phyloP scores from a whole-genome alignment of 768 basidiomycete species.

The Chiua virens region DNA sequence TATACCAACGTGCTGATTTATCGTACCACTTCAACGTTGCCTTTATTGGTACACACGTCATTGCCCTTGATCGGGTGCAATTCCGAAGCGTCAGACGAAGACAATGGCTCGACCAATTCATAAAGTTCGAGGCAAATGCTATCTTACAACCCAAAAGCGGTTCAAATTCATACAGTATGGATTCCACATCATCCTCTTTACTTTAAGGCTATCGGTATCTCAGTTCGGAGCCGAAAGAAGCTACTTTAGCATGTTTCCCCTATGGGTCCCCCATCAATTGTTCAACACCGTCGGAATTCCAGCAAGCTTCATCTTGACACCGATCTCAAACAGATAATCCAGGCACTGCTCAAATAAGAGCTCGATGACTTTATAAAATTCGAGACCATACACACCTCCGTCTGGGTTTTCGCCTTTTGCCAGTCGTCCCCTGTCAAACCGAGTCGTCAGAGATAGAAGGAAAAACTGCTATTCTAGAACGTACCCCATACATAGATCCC shows the following conservation, averaged over 20 bases:
- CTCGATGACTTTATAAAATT: background rate
- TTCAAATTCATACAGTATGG: background rate
- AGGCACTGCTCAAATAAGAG: constrained; percentile 55
- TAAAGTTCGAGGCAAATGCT: background rate
- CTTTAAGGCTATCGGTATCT: background rate
- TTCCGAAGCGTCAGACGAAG: background rate
- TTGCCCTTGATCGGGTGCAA: constrained; percentile 1
- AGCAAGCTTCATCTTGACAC: constrained; percentile 75
- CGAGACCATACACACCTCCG: constrained; percentile 53
- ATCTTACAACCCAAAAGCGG: background rate
- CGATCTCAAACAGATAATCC: constrained; percentile 89
- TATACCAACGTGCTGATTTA: background rate
- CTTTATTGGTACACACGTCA: constrained; percentile 1
- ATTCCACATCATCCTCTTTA: background rate
- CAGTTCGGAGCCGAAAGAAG: background rate
- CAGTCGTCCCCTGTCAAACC: constrained; percentile 56
- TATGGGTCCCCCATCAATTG: background rate
- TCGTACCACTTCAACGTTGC: constrained; percentile 23
- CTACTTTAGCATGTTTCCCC: background rate
- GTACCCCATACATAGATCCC: constrained; percentile 87
- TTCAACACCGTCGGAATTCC: constrained; percentile 51
- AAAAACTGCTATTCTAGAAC: constrained; percentile 7
- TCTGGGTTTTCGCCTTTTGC: constrained; percentile 89
- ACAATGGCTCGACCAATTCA: constrained; percentile 2
- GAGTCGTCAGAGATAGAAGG: constrained; percentile 7